phyloP scores from a whole-genome alignment of 2,329 filamentous ascomycete genomes.

The Neofusicoccum sp. region DNA sequence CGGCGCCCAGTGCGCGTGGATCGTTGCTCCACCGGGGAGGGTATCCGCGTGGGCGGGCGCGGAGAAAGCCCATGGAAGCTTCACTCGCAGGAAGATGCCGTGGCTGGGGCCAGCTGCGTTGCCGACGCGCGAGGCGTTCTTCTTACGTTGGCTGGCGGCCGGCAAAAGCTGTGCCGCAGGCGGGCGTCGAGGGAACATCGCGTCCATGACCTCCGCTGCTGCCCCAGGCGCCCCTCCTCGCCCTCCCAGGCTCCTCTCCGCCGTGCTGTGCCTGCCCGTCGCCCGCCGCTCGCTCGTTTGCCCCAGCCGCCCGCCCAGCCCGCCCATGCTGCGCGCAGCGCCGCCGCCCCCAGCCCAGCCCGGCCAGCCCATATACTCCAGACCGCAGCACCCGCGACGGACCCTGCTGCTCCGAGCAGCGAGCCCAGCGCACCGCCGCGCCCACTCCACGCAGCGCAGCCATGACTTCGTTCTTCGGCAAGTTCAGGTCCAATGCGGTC shows the following conservation, averaged over 20 bases:
- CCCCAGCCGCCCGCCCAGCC: not conserved
- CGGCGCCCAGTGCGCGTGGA: slow-evolving; percentile 12
- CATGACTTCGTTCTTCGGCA: slow-evolving; percentile 56
- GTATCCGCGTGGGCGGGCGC: slow-evolving; percentile 9
- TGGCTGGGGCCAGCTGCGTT: slow-evolving; percentile 5
- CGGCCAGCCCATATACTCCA: not conserved
- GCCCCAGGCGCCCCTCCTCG: slow-evolving; percentile 2
- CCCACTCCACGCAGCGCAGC: slow-evolving; percentile 21
- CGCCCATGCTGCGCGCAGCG: slow-evolving; percentile 2
- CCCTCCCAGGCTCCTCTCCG: not conserved
- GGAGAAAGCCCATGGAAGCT: slow-evolving; percentile 14
- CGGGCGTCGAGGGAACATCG: not conserved
- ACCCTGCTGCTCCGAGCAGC: slow-evolving; percentile 14
- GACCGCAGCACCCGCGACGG: slow-evolving; percentile 3
- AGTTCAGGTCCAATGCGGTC: slow-evolving; percentile 51
- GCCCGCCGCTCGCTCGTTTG: slow-evolving; percentile 6
- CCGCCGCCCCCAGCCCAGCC: not conserved
- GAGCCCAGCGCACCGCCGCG: not conserved
- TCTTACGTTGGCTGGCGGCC: slow-evolving; percentile 12
- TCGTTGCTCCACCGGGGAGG: slow-evolving; percentile 10
- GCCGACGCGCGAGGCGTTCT: slow-evolving; percentile 13
- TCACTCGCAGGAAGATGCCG: slow-evolving; percentile 16
- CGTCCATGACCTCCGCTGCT: slow-evolving; percentile 4
- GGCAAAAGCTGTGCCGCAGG: slow-evolving; percentile 15
- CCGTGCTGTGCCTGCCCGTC: not conserved